A percentile compares a stretch with the other conserved stretches of the same genome.
These are phyloP conservation scores for Cylindrotheca fusiformis DNA, from an alignment of 108 stramenopile species.

Conservation along the genomic window DNA sequence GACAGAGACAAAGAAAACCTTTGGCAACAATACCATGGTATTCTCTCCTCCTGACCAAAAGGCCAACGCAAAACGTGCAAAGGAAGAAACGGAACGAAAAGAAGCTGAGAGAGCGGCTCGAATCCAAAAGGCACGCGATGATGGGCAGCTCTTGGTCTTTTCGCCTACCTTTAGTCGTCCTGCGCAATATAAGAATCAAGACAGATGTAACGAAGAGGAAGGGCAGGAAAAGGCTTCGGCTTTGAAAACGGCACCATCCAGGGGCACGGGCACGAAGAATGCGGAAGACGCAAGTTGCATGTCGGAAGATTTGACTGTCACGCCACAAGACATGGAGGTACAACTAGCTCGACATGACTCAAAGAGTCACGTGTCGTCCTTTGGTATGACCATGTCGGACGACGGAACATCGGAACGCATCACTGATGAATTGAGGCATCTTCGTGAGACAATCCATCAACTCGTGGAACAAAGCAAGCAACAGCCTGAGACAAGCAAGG, in stretches of 20 bases:
- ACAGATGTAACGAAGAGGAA: background rate
- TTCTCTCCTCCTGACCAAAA: slow-evolving; percentile 52
- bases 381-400: background rate
- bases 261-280: too few species aligned
- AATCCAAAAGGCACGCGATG: slow-evolving; percentile 24
- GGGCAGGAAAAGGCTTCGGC: slow-evolving; percentile 18
- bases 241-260: too few species aligned
- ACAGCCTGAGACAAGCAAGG: background rate
- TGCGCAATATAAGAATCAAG: background rate
- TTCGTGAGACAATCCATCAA: slow-evolving; percentile 3
- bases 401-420: background rate
- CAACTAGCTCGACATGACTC: background rate
- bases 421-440: slow-evolving; percentile 12
- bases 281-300: background rate
- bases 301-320: background rate
- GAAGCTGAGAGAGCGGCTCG: slow-evolving; percentile 12
- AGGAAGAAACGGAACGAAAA: slow-evolving; percentile 20
- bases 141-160: slow-evolving; percentile 37
- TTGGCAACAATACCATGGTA: slow-evolving; percentile 12
- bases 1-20: background rate
- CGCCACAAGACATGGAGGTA: slow-evolving; percentile 14
- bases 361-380: background rate
- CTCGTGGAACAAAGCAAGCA: slow-evolving; percentile 4
- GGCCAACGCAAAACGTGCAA: slow-evolving; percentile 33
- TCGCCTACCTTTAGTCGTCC: slow-evolving; percentile 14